phyloP scores from a whole-genome alignment of 2,329 filamentous ascomycete genomes.

The Colletotrichum spinosum region DNA sequence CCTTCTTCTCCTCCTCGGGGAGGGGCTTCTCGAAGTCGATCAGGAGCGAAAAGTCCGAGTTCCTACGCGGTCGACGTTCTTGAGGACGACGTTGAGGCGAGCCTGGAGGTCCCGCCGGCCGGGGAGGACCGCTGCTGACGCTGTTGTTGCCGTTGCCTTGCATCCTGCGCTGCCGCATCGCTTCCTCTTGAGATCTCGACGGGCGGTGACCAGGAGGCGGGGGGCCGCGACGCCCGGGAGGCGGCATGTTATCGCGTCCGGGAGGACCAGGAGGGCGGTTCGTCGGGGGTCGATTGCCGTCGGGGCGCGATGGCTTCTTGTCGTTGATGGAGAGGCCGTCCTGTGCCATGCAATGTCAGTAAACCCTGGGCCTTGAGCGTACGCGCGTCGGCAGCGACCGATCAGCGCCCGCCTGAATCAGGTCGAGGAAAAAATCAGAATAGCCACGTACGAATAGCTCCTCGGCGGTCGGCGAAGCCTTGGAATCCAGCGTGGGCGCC shows the following conservation, averaged over 20 bases:
- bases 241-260: slow-evolving; percentile 60
- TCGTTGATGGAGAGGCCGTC: slow-evolving; percentile 77
- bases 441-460: slow-evolving; percentile 79
- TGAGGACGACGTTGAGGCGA: slow-evolving; percentile 53
- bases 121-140: slow-evolving; percentile 45
- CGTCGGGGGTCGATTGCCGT: slow-evolving; percentile 45
- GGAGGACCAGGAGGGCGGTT: slow-evolving; percentile 54
- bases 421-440: slow-evolving; percentile 1
- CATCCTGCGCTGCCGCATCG: slow-evolving; percentile 61
- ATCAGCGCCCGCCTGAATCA: background rate
- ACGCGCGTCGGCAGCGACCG: slow-evolving; percentile 2
- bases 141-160: slow-evolving; percentile 51
- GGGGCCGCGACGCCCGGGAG: slow-evolving; percentile 55
- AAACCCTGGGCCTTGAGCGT: background rate
- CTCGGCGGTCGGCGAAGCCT: slow-evolving; percentile 68
- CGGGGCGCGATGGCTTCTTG: slow-evolving; percentile 52
- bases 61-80: slow-evolving; percentile 72
- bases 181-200: slow-evolving; percentile 75
- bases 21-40: slow-evolving; percentile 67
- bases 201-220: slow-evolving; percentile 68
- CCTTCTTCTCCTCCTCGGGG: slow-evolving; percentile 69
- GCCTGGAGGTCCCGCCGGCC: slow-evolving; percentile 46
- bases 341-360: slow-evolving; percentile 54
- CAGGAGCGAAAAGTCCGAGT: slow-evolving; percentile 82
- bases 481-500: slow-evolving; percentile 59